Evolutionary conservation across 345 rosid genomes (phyloP).

Genomic region (Streptanthus diversifolius): DNA sequence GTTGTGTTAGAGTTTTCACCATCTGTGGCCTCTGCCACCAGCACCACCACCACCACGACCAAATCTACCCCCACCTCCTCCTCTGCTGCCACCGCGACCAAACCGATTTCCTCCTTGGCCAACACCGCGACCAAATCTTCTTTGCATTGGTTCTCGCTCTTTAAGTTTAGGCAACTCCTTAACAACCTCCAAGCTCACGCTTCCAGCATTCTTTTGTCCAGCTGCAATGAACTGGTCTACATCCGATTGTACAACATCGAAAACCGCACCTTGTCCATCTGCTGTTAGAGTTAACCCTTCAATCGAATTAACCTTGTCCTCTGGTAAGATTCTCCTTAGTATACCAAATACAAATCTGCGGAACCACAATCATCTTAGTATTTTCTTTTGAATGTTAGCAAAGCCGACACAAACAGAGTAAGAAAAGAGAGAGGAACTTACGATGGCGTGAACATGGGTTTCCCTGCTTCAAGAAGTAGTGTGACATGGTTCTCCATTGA

Average conservation of each 20-base stretch:
- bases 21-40: constrained; percentile 42
- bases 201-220: constrained; percentile 62
- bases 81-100: constrained; percentile 36
- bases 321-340: constrained; percentile 86
- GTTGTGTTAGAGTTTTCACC: constrained; percentile 8
- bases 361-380: neutral
- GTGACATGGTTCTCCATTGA: constrained; percentile 93
- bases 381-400: neutral
- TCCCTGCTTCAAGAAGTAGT: constrained; percentile 69
- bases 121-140: constrained; percentile 34
- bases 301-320: constrained; percentile 78
- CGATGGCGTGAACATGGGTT: constrained; percentile 66
- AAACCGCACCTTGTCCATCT: constrained; percentile 80
- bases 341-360: constrained; percentile 57
- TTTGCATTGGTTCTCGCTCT: constrained; percentile 46
- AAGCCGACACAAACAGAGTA: neutral
- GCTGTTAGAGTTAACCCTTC: constrained; percentile 74
- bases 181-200: constrained; percentile 61
- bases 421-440: constrained; percentile 33
- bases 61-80: constrained; percentile 31
- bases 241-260: constrained; percentile 67
- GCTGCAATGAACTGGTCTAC: constrained; percentile 55
- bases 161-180: constrained; percentile 71
- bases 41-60: constrained; percentile 40
- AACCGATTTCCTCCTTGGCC: constrained; percentile 37